Evolutionary conservation across 2,329 filamentous ascomycete species (phyloP), one percentile per base, ranked within the genome.

Genomic region (Biscogniauxia marginata): DNA sequence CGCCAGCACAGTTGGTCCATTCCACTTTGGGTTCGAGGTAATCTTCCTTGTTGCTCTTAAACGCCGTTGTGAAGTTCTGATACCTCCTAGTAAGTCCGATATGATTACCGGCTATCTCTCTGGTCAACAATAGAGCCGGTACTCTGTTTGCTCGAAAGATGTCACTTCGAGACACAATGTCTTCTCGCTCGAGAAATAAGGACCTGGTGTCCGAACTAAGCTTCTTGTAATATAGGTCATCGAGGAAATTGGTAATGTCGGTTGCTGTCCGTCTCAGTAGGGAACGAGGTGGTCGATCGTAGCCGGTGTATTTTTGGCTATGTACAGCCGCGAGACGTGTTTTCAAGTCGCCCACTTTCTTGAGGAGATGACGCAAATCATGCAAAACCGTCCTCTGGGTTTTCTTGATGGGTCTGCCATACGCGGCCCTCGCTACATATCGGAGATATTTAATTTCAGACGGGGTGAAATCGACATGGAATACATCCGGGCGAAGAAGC

Each of bases 1-100:
- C 84, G 3, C 85, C 84, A 24, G 84, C 84, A 52, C 83, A 85
- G 61, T 83, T 80, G 1, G 79, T 83, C 75, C 83, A 87, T 63
- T 85, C 79, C 2, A 78, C 74, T 23, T 78, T 73, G 7, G 79
- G 70, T 48, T 77, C 73, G 3, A 87, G 61, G 1, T 71, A 72
- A 55, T 87, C 84, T 61, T 87, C 84, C 5, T 72, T 70, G 21
- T 72, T 68, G 39, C 72, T 77, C 20, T 66, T 73, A 44, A 82
- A 75, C 39, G 77, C 74, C 34, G 76, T 76, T 19, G 71, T 71
- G 34, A 82, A 78, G 58, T 82, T 78, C 18, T 74, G 60, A 3
- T 75, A 76, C 13, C 67, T 65, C 4, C 77, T 71, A 57, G 71
- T 75, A 2, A 71, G 70, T 0, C 76, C 76, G 34, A 79, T 72